These are phyloP conservation scores for Hygrocybe coccinea DNA, from an alignment of 768 basidiomycete genomes.

Conservation along the genomic window DNA sequence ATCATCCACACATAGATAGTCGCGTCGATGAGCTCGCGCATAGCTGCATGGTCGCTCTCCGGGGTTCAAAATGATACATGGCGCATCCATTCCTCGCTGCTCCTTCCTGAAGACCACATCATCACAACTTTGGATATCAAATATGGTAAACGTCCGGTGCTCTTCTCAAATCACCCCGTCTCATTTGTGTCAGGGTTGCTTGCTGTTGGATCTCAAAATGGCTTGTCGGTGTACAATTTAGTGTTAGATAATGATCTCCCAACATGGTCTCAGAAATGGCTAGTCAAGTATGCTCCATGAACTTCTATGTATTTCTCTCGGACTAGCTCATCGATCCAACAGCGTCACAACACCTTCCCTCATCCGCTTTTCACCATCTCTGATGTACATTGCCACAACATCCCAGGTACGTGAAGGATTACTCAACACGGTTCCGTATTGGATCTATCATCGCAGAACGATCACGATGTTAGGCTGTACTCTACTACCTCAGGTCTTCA, in stretches of 20 bases:
- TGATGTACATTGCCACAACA: slow-evolving; percentile 67
- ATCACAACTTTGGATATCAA: slow-evolving; percentile 67
- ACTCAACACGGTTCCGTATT: background rate
- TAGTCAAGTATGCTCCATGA: slow-evolving; percentile 42
- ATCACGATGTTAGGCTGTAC: slow-evolving; percentile 58
- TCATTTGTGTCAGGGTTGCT: slow-evolving; percentile 57
- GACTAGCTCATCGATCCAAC: slow-evolving; percentile 4
- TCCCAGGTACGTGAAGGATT: slow-evolving; percentile 43
- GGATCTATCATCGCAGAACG: slow-evolving; percentile 37
- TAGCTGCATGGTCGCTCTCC: slow-evolving; percentile 79
- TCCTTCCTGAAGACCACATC: slow-evolving; percentile 49
- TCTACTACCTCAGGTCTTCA: slow-evolving; percentile 67
- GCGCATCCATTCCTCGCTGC: slow-evolving; percentile 77
- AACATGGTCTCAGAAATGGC: slow-evolving; percentile 82
- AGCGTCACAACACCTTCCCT: slow-evolving; percentile 50
- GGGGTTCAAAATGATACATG: slow-evolving; percentile 58
- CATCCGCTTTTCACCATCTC: slow-evolving; percentile 66
- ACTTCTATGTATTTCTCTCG: background rate
- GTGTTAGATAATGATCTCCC: slow-evolving; percentile 78
- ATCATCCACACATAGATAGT: slow-evolving; percentile 50
- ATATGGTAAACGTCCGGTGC: slow-evolving; percentile 48
- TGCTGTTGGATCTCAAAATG: slow-evolving; percentile 56
- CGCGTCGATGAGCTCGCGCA: slow-evolving; percentile 58
- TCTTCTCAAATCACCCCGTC: slow-evolving; percentile 14
- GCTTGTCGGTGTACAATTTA: slow-evolving; percentile 70